Conservation (phyloP, 768 basidiomycete species). For the Neoboletus brunneissimus region DNA sequence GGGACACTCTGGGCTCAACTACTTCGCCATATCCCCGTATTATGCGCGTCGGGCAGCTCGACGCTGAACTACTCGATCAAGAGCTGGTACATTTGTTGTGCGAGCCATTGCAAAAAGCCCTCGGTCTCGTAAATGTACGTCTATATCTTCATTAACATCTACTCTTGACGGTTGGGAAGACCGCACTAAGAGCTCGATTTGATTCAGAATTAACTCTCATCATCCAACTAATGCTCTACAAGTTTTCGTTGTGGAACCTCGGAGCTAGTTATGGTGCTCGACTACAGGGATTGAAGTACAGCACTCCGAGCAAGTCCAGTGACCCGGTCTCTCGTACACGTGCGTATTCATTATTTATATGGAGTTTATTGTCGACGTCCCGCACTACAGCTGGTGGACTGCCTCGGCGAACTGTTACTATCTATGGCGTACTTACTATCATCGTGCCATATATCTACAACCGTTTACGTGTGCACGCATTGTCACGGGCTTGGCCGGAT, state of each 20-base stretch:
- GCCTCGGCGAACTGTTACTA: constrained; percentile 54
- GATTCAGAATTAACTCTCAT: constrained; percentile 74
- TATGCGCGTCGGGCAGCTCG: constrained; percentile 85
- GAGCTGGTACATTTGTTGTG: constrained; percentile 80
- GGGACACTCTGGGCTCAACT: constrained; percentile 36
- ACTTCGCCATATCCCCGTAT: constrained; percentile 43
- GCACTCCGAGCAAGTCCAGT: constrained; percentile 15
- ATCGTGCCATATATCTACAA: constrained; percentile 76
- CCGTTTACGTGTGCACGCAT: constrained; percentile 68
- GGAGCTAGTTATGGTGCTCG: constrained; percentile 82
- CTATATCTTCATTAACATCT: constrained; percentile 2
- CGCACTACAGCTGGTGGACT: constrained; percentile 56
- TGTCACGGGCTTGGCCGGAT: constrained; percentile 90
- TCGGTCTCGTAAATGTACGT: constrained; percentile 65
- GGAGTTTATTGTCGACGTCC: neutral
- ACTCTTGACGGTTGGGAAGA: constrained; percentile 38
- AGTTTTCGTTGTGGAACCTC: constrained; percentile 76
- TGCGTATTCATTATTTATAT: constrained; percentile 12
- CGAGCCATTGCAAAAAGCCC: constrained; percentile 74
- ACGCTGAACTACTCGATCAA: constrained; percentile 86
- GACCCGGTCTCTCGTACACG: constrained; percentile 17
- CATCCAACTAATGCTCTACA: constrained; percentile 72
- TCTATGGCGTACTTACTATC: constrained; percentile 73
- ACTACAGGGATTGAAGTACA: constrained; percentile 74
- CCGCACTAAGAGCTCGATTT: constrained; percentile 55